These are phyloP conservation scores for Odonthalia washingtoniensis DNA, from an alignment of 31 red algal species.

Conservation along the genomic window DNA sequence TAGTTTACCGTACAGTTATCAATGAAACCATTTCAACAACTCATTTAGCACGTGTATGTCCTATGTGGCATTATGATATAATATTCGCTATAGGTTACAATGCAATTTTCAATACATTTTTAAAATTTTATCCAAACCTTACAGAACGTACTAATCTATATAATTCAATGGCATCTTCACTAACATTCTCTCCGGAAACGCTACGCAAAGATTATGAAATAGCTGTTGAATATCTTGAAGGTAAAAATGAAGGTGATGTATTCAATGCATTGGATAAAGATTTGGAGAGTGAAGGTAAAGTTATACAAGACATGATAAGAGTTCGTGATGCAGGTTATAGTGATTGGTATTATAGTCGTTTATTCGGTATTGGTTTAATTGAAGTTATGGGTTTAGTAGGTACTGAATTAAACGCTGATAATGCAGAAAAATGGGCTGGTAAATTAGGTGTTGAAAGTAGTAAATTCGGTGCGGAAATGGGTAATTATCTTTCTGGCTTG, in stretches of 20 bases:
- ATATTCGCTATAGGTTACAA: constrained; percentile 85
- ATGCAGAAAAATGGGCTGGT: constrained; percentile 71
- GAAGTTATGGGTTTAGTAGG: constrained; percentile 67
- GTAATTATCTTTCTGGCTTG: constrained; percentile 70
- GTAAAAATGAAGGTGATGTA: constrained; percentile 85
- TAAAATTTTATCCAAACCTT: constrained; percentile 73
- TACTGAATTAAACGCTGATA: constrained; percentile 58
- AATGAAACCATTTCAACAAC: constrained; percentile 81
- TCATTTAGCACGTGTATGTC: constrained; percentile 68
- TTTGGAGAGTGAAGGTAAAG: constrained; percentile 47
- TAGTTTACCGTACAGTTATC: constrained; percentile 77
- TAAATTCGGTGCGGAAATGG: constrained; percentile 83
- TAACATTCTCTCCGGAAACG: constrained; percentile 41
- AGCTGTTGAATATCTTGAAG: constrained; percentile 63
- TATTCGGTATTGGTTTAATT: constrained; percentile 88
- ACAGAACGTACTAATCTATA: constrained; percentile 65
- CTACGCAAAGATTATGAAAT: constrained; percentile 54
- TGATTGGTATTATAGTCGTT: constrained; percentile 89
- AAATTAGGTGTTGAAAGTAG: constrained; percentile 47
- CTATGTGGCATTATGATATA: constrained; percentile 81
- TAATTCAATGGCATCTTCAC: constrained; percentile 38
- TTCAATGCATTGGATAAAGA: constrained; percentile 64
- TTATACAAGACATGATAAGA: constrained; percentile 67
- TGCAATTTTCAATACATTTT: constrained; percentile 63
- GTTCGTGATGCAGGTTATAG: constrained; percentile 57